These are phyloP conservation scores for Starmerella vaccinii DNA, from an alignment of 805 yeast species.

Conservation along the genomic window DNA sequence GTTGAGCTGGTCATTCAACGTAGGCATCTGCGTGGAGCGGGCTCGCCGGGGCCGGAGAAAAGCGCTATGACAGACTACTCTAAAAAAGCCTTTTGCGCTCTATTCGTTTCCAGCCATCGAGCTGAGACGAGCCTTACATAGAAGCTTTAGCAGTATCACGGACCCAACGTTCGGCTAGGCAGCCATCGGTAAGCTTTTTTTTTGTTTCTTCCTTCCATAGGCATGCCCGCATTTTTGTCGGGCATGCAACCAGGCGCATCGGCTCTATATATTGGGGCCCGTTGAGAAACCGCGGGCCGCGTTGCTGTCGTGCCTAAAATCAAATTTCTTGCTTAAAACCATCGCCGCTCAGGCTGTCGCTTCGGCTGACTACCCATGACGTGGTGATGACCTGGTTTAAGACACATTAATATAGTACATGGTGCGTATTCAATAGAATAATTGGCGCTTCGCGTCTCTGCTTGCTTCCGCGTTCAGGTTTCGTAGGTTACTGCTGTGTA, in stretches of 20 bases:
- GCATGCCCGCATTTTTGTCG: background rate
- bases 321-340: constrained; percentile 77
- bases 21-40: constrained; percentile 24
- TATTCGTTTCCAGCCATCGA: no score
- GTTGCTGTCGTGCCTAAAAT: constrained; percentile 14
- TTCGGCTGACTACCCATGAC: constrained; percentile 65
- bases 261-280: background rate
- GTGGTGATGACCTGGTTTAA: constrained; percentile 81
- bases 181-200: background rate
- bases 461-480: no score
- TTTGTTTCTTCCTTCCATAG: background rate
- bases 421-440: no score
- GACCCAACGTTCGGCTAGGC: background rate
- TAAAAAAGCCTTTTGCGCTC: background rate
- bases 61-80: background rate
- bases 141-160: background rate
- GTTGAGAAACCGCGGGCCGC: background rate
- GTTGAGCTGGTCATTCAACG: constrained; percentile 48
- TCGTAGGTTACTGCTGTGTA: no score
- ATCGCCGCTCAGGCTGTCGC: constrained; percentile 95
- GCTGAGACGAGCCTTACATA: background rate
- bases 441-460: no score
- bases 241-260: background rate
- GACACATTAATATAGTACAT: constrained; percentile 23
- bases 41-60: no score